These are phyloP conservation scores for Vanderwaltozyma verrucispora DNA, from an alignment of 805 yeast species.

Conservation along the genomic window DNA sequence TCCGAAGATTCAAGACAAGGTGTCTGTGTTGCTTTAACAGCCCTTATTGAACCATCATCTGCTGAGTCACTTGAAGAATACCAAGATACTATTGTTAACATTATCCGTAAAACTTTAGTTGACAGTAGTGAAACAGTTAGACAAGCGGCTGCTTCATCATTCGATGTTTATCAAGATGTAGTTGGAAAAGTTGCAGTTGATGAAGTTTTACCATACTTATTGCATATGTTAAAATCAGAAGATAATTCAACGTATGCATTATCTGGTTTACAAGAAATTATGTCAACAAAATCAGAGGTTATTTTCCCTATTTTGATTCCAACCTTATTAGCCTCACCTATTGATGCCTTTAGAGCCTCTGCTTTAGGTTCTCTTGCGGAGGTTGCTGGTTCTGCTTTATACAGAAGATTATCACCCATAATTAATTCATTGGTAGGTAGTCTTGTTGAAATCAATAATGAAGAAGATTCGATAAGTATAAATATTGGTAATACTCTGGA, in stretches of 20 bases:
- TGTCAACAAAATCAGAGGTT: conserved; percentile 81
- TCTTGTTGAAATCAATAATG: conserved; percentile 31
- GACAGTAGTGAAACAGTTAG: conserved; percentile 69
- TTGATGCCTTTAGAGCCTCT: conserved; percentile 73
- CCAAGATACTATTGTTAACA: conserved; percentile 58
- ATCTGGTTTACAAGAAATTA: conserved; percentile 80
- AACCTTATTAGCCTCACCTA: conserved; percentile 68
- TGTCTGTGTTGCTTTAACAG: conserved; percentile 86
- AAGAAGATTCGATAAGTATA: conserved; percentile 28
- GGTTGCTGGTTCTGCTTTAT: conserved; percentile 79
- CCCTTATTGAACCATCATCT: conserved; percentile 67
- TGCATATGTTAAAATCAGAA: conserved; percentile 52
- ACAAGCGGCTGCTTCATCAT: conserved; percentile 84
- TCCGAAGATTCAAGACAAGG: conserved; percentile 91
- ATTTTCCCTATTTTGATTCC: conserved; percentile 93
- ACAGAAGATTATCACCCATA: conserved; percentile 60
- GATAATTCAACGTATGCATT: conserved; percentile 64
- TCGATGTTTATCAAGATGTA: conserved; percentile 74
- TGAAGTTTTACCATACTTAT: conserved; percentile 74
- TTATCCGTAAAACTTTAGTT: conserved; percentile 68
- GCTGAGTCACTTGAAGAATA: conserved; percentile 49
- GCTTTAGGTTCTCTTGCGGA: conserved; percentile 81
- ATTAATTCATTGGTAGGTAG: conserved; percentile 65
- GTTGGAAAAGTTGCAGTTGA: conserved; percentile 83
- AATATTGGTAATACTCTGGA: conserved; percentile 51